phyloP scores from a whole-genome alignment of 306 rosid genomes.

The Rosa lucieae region DNA sequence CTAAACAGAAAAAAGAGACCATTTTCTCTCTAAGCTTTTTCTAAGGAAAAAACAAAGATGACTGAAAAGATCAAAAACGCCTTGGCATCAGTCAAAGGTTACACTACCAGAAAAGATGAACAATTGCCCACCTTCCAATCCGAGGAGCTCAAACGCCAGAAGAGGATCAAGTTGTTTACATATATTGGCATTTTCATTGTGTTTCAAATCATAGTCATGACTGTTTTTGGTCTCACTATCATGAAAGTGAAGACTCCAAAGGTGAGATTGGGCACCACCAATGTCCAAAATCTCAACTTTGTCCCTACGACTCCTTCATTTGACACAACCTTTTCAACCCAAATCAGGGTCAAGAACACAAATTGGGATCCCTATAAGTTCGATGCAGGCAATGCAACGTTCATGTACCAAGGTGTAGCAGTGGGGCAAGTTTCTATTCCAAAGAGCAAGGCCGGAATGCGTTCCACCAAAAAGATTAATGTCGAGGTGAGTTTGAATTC shows the following conservation, averaged over 20 bases:
- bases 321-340: background rate
- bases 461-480: background rate
- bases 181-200: slow-evolving; percentile 11
- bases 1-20: background rate
- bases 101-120: background rate
- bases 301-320: background rate
- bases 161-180: slow-evolving; percentile 7
- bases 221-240: background rate
- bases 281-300: background rate
- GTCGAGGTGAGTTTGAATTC: slow-evolving; percentile 5
- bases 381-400: background rate
- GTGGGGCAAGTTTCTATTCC: background rate
- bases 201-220: slow-evolving; percentile 11
- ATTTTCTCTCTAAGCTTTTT: too few species aligned
- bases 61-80: background rate
- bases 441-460: background rate
- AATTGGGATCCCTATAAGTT: slow-evolving; percentile 18
- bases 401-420: background rate
- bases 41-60: background rate
- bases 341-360: slow-evolving; percentile 3
- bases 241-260: slow-evolving; percentile 24
- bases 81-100: background rate
- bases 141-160: background rate
- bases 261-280: slow-evolving; percentile 6
- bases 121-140: background rate